Percentiles rank a stretch among this genome's conserved stretches.
phyloP scores from a whole-genome alignment of 495 filamentous ascomycete species.

The Penicillium argentinense region DNA sequence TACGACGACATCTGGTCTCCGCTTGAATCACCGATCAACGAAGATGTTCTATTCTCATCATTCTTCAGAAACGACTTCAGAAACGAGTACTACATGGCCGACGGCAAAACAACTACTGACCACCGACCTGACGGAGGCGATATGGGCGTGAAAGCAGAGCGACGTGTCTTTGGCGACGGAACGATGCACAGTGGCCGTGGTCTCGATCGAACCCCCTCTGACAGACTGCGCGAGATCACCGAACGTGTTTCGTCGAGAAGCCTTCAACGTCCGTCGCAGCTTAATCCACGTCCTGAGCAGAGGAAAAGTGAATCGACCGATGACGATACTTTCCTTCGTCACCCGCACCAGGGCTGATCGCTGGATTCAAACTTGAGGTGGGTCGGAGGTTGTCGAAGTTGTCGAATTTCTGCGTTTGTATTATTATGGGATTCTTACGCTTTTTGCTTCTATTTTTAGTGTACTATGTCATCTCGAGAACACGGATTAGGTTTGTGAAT shows the following conservation, averaged over 20 bases:
- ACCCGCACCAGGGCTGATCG: no score
- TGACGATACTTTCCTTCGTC: no score
- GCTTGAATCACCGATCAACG: constrained; percentile 25
- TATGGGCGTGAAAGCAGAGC: constrained; percentile 21
- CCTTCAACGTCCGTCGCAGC: neutral
- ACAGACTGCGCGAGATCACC: constrained; percentile 18
- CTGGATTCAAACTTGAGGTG: no score
- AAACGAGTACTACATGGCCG: constrained; percentile 36
- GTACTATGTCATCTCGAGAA: no score
- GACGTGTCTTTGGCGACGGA: constrained; percentile 13
- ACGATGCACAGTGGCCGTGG: constrained; percentile 22
- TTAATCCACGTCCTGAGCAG: neutral
- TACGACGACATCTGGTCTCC: constrained; percentile 24
- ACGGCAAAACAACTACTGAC: constrained; percentile 31
- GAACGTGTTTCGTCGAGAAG: constrained; percentile 20
- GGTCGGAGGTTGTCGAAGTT: no score
- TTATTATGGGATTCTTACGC: no score
- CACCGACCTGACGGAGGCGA: constrained; percentile 27
- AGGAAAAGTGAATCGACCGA: constrained; percentile 2
- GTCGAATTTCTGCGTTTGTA: no score
- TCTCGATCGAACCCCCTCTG: constrained; percentile 18
- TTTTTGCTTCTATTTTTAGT: no score
- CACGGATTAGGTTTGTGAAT: no score
- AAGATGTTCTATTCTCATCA: constrained; percentile 24
- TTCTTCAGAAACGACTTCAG: constrained; percentile 24